Conservation (phyloP, 2,329 filamentous ascomycete species). For the Neofusicoccum cordaticola region DNA sequence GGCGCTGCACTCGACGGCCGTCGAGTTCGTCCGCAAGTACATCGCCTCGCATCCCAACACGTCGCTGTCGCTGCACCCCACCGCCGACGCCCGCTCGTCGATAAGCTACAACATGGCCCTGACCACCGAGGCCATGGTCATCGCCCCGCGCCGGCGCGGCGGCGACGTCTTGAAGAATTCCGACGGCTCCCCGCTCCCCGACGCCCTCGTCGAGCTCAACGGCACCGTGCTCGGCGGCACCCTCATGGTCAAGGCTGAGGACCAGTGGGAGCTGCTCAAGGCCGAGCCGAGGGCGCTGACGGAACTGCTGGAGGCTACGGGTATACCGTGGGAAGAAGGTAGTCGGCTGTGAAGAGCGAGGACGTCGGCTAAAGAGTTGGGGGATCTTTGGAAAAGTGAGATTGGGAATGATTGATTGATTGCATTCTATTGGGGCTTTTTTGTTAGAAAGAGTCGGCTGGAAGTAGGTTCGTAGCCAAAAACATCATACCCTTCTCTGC, state of each 20-base stretch:
- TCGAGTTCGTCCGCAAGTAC: constrained; percentile 39
- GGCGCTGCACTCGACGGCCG: constrained; percentile 32
- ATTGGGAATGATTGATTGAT: not conserved
- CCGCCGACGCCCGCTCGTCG: constrained; percentile 38
- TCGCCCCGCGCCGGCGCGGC: constrained; percentile 51
- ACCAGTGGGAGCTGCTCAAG: constrained; percentile 52
- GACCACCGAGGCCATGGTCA: constrained; percentile 53
- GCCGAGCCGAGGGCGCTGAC: constrained; percentile 41
- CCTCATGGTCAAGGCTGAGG: constrained; percentile 57
- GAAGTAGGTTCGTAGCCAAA: constrained; percentile 7
- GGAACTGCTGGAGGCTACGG: constrained; percentile 40
- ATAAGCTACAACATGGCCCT: constrained; percentile 61
- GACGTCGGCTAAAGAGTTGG: not conserved
- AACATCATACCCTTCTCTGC: not conserved
- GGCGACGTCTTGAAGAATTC: constrained; percentile 41
- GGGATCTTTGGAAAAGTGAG: not conserved
- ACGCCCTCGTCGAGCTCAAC: constrained; percentile 49
- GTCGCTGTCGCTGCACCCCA: constrained; percentile 26
- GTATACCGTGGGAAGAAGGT: constrained; percentile 26
- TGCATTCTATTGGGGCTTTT: not conserved
- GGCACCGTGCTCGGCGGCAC: constrained; percentile 58
- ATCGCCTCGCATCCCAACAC: constrained; percentile 38
- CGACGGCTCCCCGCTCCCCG: constrained; percentile 30
- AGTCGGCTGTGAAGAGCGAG: not conserved
- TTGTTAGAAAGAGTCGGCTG: constrained; percentile 7